A percentile compares a stretch with the other conserved stretches of the same genome.
Evolutionary conservation across 345 rosid species (phyloP).

Genomic region (Excoecaria cochinchinensis): DNA sequence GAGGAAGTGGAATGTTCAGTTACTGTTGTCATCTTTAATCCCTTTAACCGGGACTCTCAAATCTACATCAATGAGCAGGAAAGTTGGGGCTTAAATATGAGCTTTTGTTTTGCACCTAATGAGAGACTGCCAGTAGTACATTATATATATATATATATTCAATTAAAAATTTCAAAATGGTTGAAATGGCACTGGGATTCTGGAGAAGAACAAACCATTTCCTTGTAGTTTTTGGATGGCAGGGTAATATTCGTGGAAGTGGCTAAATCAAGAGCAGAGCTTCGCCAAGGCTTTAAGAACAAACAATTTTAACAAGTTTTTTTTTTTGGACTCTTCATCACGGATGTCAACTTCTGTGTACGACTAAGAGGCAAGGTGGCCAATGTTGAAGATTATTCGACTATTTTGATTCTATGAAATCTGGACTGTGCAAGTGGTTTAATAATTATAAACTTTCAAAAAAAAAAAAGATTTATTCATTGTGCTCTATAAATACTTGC

Average conservation of each 20-base stretch:
- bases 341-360: not conserved
- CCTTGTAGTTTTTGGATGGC: slow-evolving; percentile 69
- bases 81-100: not conserved
- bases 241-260: slow-evolving; percentile 80
- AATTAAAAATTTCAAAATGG: not conserved
- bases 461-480: too few species aligned
- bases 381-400: too few species aligned
- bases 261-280: slow-evolving; percentile 61
- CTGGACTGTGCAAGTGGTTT: too few species aligned
- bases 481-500: too few species aligned
- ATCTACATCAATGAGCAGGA: not conserved
- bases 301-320: slow-evolving; percentile 21
- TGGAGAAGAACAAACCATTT: not conserved
- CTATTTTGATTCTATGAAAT: too few species aligned
- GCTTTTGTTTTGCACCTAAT: not conserved
- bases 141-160: not conserved
- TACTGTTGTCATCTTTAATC: not conserved
- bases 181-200: not conserved
- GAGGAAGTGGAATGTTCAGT: not conserved
- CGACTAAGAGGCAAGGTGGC: not conserved
- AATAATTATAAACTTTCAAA: too few species aligned
- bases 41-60: not conserved
- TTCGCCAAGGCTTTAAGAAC: slow-evolving; percentile 35
- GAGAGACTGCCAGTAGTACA: not conserved
- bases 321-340: not conserved